A percentile compares a stretch with the other conserved stretches of the same genome.
Evolutionary conservation across 192 early-diverging fungal genomes (phyloP).

Genomic region (Coemansia sp.): DNA sequence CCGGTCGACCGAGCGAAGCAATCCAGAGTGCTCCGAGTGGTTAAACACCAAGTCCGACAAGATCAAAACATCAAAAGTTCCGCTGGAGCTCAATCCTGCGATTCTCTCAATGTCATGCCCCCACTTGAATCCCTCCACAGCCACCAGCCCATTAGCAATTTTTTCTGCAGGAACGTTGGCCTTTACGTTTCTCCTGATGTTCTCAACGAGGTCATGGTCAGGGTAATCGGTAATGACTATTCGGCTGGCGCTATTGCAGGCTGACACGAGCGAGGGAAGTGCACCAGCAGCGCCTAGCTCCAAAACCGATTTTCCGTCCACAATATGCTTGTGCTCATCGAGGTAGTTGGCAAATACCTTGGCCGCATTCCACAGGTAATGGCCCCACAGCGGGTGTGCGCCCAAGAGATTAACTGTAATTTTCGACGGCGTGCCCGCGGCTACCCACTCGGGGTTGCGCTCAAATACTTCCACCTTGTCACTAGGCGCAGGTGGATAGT

Average conservation of each 20-base stretch:
- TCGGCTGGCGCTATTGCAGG: slow-evolving; percentile 69
- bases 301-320: slow-evolving; percentile 62
- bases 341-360: slow-evolving; percentile 76
- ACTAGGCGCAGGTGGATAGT: slow-evolving; percentile 54
- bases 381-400: slow-evolving; percentile 80
- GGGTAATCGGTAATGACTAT: slow-evolving; percentile 54
- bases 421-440: background rate
- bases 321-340: slow-evolving; percentile 64
- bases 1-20: slow-evolving; percentile 68
- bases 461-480: slow-evolving; percentile 58
- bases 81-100: background rate
- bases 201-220: slow-evolving; percentile 71
- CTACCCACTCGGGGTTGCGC: slow-evolving; percentile 41
- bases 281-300: slow-evolving; percentile 86
- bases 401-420: slow-evolving; percentile 65
- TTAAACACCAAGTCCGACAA: slow-evolving; percentile 86
- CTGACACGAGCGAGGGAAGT: slow-evolving; percentile 71
- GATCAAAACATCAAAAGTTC: slow-evolving; percentile 75
- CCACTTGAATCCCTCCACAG: slow-evolving; percentile 47
- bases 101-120: slow-evolving; percentile 42
- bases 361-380: slow-evolving; percentile 90
- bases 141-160: slow-evolving; percentile 12
- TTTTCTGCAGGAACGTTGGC: slow-evolving; percentile 57
- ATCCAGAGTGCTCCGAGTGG: slow-evolving; percentile 77
- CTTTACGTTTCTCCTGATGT: slow-evolving; percentile 69